A percentile compares a stretch with the other conserved stretches of the same genome.
Evolutionary conservation across 2,329 filamentous ascomycete genomes (phyloP).

Genomic region (Apiospora phragmitis): DNA sequence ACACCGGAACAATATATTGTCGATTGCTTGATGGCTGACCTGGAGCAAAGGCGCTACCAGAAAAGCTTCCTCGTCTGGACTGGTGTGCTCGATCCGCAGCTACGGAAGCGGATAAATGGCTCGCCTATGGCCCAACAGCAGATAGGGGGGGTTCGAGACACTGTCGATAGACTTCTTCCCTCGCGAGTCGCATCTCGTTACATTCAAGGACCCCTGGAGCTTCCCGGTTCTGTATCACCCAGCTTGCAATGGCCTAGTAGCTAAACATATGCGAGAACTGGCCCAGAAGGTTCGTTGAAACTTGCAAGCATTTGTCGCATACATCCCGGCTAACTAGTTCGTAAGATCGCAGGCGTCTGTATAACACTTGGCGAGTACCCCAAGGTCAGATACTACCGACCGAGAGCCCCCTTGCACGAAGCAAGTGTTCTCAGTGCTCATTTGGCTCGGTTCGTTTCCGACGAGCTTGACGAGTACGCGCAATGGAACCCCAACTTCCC

Average conservation of each 20-base stretch:
- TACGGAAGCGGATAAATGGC: constrained; percentile 74
- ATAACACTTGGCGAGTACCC: constrained; percentile 93
- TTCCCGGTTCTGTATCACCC: constrained; percentile 93
- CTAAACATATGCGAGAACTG: constrained; percentile 77
- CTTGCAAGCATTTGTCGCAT: neutral
- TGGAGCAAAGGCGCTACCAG: constrained; percentile 80
- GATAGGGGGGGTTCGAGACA: constrained; percentile 78
- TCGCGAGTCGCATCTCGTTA: constrained; percentile 86
- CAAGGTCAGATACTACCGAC: constrained; percentile 86
- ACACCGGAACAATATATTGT: constrained; percentile 85
- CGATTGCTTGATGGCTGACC: constrained; percentile 90
- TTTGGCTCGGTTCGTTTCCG: constrained; percentile 86
- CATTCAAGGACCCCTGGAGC: constrained; percentile 93
- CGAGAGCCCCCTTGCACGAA: constrained; percentile 74
- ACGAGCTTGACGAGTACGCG: constrained; percentile 86
- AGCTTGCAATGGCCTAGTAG: constrained; percentile 80
- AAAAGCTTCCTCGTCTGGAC: constrained; percentile 86
- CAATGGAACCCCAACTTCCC: constrained; percentile 84
- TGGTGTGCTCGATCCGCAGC: constrained; percentile 65
- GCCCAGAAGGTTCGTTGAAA: constrained; percentile 73
- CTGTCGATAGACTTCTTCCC: constrained; percentile 88
- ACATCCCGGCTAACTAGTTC: neutral
- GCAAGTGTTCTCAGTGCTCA: constrained; percentile 85
- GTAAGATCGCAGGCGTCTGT: constrained; percentile 80
- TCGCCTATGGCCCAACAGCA: constrained; percentile 69